Percentiles rank a stretch among this genome's conserved stretches.
These are phyloP conservation scores for Parascedosporium putredinis DNA, from an alignment of 2,329 filamentous ascomycete genomes.

Conservation along the genomic window DNA sequence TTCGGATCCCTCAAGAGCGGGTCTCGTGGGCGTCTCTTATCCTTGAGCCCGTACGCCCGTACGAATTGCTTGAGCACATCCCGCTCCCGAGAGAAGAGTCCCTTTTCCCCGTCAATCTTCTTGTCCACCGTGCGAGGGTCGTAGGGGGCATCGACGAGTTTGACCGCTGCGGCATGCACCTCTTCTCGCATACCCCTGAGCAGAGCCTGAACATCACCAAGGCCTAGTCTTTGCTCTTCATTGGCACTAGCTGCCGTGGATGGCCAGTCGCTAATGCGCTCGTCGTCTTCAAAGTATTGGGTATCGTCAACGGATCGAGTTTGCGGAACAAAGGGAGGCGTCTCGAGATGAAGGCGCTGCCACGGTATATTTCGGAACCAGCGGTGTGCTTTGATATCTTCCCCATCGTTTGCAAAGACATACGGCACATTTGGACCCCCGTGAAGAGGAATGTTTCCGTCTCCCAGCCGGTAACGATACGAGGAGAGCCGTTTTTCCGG, in stretches of 20 bases:
- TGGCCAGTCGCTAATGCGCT: constrained; percentile 56
- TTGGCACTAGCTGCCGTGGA: constrained; percentile 8
- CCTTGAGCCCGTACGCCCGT: constrained; percentile 44
- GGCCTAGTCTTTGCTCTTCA: not conserved
- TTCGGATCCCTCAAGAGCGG: constrained; percentile 66
- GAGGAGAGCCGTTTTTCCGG: constrained; percentile 69
- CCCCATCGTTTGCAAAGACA: constrained; percentile 74
- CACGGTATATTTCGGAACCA: constrained; percentile 78
- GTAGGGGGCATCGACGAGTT: constrained; percentile 36
- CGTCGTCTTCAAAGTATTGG: constrained; percentile 82
- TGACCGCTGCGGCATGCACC: constrained; percentile 32
- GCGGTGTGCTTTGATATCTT: constrained; percentile 79
- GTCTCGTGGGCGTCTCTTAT: constrained; percentile 75
- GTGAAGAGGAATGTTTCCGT: constrained; percentile 23
- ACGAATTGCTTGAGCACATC: constrained; percentile 40
- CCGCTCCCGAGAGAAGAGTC: constrained; percentile 25
- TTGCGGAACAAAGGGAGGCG: constrained; percentile 70
- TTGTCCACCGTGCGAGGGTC: constrained; percentile 40
- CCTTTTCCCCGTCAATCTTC: constrained; percentile 31
- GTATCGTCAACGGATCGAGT: constrained; percentile 62
- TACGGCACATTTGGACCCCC: constrained; percentile 32
- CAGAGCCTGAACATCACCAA: constrained; percentile 1
- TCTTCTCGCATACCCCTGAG: constrained; percentile 28
- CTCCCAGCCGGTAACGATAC: constrained; percentile 60
- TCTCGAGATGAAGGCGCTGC: constrained; percentile 59